phyloP scores from a whole-genome alignment of 129 eudicot genomes.

The Escallonia rubra region DNA sequence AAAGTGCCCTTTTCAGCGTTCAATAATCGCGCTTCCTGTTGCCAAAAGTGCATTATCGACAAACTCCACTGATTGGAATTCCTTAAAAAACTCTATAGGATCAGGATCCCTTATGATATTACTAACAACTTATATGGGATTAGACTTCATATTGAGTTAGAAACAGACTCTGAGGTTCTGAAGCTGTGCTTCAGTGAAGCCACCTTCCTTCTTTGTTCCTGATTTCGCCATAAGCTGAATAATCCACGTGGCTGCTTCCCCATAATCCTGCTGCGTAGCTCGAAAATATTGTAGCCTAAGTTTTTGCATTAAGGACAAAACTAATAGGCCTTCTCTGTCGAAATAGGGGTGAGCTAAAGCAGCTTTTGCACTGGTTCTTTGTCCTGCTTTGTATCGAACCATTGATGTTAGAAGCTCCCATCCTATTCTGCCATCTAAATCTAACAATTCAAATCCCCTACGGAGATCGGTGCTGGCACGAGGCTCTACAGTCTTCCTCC shows the following conservation, averaged over 20 bases:
- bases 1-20: no score
- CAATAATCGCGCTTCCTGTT: no score
- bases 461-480: slow-evolving; percentile 83
- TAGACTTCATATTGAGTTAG: not conserved
- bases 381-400: slow-evolving; percentile 94
- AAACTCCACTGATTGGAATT: no score
- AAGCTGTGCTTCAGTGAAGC: slow-evolving; percentile 95
- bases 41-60: no score
- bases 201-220: slow-evolving; percentile 91
- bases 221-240: slow-evolving; percentile 89
- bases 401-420: slow-evolving; percentile 95
- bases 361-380: slow-evolving; percentile 80
- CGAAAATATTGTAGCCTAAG: slow-evolving; percentile 67
- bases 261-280: slow-evolving; percentile 91
- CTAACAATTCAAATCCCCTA: slow-evolving; percentile 84
- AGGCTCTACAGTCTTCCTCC: slow-evolving; percentile 87
- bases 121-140: not conserved
- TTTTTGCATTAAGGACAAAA: slow-evolving; percentile 74
- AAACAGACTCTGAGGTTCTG: slow-evolving; percentile 66
- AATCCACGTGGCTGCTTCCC: slow-evolving; percentile 80
- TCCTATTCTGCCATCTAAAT: slow-evolving; percentile 87
- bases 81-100: no score
- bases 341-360: slow-evolving; percentile 96
- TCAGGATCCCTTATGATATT: no score
- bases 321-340: slow-evolving; percentile 80